These are phyloP conservation scores for Claviceps humidiphila DNA, from an alignment of 2,329 filamentous ascomycete species.

Conservation along the genomic window DNA sequence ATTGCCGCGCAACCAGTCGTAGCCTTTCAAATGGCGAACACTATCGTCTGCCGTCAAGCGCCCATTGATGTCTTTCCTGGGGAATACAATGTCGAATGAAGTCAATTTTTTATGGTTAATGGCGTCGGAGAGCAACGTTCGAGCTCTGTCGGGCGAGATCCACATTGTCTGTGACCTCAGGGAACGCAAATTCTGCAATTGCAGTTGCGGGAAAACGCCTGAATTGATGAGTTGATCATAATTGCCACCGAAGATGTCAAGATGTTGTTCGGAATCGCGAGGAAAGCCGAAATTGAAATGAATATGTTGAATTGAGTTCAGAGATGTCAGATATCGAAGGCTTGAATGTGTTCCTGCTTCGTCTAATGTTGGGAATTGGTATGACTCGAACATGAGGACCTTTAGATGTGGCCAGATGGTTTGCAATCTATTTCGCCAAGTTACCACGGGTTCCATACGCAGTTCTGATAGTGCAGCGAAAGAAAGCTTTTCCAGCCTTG, in stretches of 20 bases:
- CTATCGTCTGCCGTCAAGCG: too few species aligned
- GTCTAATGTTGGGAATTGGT: too few species aligned
- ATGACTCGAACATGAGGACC: constrained; percentile 11
- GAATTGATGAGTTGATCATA: not conserved
- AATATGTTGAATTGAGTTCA: constrained; percentile 16
- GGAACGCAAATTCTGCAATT: constrained; percentile 15
- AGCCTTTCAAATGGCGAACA: too few species aligned
- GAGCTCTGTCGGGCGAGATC: constrained; percentile 13
- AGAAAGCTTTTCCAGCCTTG: not conserved
- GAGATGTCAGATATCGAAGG: constrained; percentile 14
- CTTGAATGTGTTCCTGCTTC: not conserved
- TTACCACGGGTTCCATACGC: too few species aligned
- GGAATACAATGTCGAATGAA: constrained; percentile 24
- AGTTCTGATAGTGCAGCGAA: too few species aligned
- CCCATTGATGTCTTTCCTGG: constrained; percentile 4
- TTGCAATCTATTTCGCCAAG: constrained; percentile 9
- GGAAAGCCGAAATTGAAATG: constrained; percentile 13
- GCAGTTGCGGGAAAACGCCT: constrained; percentile 4
- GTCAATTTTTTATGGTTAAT: constrained; percentile 17
- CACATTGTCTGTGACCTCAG: constrained; percentile 16
- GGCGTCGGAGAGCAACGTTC: constrained; percentile 13
- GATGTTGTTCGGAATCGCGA: constrained; percentile 4
- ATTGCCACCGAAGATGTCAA: constrained; percentile 5
- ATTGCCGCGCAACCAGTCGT: too few species aligned
- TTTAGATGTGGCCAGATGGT: not conserved